Base-by-base conservation (phyloP, 768 basidiomycete species). In the Pleurotus ostreatus region DNA sequence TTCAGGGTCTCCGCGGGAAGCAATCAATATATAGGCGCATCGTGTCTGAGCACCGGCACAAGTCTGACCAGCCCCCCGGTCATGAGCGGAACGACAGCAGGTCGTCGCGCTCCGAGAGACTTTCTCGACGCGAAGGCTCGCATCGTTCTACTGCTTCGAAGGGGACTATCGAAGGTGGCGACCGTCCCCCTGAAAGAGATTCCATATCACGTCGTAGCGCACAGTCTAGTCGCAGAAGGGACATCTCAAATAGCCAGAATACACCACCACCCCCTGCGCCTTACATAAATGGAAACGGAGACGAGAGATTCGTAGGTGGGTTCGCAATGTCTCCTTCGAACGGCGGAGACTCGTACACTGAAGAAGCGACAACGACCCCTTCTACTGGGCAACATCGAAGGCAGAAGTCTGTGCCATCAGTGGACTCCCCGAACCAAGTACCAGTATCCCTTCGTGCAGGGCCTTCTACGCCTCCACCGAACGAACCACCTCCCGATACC, bases 1-100 rank as follows among this genome's bases (percentile, higher is more conserved):
- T 99, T 26, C 89, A 94, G 64, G 96, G 95, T 12, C 78, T 99
- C n/a, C 89, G 95, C 49, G 81, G 75, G 48, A 98, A 98, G 70
- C 96, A 99, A 71, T 85, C 89, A 39, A 78, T 86, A 60, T 97
- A 96, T 70, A 85, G 93, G 20, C 82, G 84, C 61, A 80, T 88
- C 57, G 78, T 86, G 23, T 82, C 85, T 25, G 85, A 89, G 58
- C 78, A 81, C 56, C 76, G 78, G 56, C 78, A 79, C 52, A 75
- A 76, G 57, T 81, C 86, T 7, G 78, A 77, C 20, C 67, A 71
- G 25, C 66, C 74, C 18, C 63, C 56, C 46, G 66, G 75, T 11
- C 79, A 81, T 49, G 81, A 83, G 11, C 78, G 84, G 58, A 73
- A 75, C 5, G 83, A 81, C 45, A 85, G 80, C 55, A 81, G 84